phyloP scores from a whole-genome alignment of 345 rosid species.

The Sonneratia caseolaris region DNA sequence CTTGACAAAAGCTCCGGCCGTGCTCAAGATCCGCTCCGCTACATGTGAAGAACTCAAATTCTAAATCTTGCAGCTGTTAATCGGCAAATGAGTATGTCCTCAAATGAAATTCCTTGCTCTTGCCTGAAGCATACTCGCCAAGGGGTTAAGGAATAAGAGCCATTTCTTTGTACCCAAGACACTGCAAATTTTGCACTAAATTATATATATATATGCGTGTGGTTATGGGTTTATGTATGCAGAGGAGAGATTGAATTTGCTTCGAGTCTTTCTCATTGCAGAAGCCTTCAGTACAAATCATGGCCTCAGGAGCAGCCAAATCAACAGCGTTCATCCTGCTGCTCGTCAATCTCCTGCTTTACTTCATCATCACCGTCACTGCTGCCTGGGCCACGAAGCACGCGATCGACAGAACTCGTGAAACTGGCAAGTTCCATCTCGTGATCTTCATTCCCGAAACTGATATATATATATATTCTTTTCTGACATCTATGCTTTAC shows the following conservation, averaged over 20 bases:
- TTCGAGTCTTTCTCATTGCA: background rate
- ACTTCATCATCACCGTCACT: slow-evolving; percentile 44
- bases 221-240: background rate
- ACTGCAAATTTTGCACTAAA: background rate
- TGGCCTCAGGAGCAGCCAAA: slow-evolving; percentile 63
- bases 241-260: slow-evolving; percentile 2
- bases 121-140: background rate
- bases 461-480: too few species aligned
- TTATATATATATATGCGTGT: background rate
- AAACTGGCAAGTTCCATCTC: slow-evolving; percentile 34
- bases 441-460: too few species aligned
- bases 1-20: too few species aligned
- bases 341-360: slow-evolving; percentile 55
- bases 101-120: slow-evolving; percentile 20
- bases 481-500: too few species aligned
- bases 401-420: slow-evolving; percentile 46
- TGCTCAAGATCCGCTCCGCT: too few species aligned
- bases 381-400: slow-evolving; percentile 81
- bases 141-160: slow-evolving; percentile 26
- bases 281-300: slow-evolving; percentile 10
- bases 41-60: background rate
- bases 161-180: slow-evolving; percentile 43
- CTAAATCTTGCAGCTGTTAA: too few species aligned
- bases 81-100: slow-evolving; percentile 2
- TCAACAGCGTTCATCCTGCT: slow-evolving; percentile 56